Conservation (phyloP, 768 basidiomycete species). For the Lyophyllum decastes region DNA sequence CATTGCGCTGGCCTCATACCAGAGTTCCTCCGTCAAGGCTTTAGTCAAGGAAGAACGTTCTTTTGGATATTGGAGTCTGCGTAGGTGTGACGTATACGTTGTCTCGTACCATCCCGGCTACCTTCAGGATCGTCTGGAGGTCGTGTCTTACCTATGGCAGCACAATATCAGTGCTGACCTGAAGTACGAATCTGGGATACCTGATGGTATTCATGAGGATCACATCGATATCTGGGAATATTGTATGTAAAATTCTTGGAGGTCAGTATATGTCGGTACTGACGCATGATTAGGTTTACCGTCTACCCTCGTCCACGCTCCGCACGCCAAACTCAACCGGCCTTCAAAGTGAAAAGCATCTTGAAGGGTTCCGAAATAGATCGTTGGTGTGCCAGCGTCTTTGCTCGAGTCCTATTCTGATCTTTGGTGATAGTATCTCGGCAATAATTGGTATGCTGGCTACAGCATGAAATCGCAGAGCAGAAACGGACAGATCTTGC, state of each 20-base stretch:
- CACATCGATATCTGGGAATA: constrained; percentile 77
- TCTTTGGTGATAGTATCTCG: constrained; percentile 39
- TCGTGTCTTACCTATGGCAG: constrained; percentile 77
- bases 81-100: constrained; percentile 85
- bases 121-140: constrained; percentile 76
- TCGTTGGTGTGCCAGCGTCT: constrained; percentile 40
- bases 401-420: neutral
- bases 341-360: constrained; percentile 84
- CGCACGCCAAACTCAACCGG: constrained; percentile 58
- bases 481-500: constrained; percentile 74
- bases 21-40: constrained; percentile 66
- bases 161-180: constrained; percentile 84
- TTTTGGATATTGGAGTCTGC: constrained; percentile 89
- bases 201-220: constrained; percentile 63
- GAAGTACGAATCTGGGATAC: constrained; percentile 79
- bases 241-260: constrained; percentile 48
- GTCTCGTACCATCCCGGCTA: constrained; percentile 77
- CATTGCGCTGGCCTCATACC: constrained; percentile 64
- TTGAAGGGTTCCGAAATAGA: constrained; percentile 78
- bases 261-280: neutral
- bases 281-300: constrained; percentile 34
- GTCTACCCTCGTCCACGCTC: constrained; percentile 53
- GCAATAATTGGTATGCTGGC: constrained; percentile 72
- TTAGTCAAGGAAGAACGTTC: constrained; percentile 79
- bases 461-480: constrained; percentile 77